phyloP scores from a whole-genome alignment of 1,284 basidiomycete species.

The Puccinia polysora region DNA sequence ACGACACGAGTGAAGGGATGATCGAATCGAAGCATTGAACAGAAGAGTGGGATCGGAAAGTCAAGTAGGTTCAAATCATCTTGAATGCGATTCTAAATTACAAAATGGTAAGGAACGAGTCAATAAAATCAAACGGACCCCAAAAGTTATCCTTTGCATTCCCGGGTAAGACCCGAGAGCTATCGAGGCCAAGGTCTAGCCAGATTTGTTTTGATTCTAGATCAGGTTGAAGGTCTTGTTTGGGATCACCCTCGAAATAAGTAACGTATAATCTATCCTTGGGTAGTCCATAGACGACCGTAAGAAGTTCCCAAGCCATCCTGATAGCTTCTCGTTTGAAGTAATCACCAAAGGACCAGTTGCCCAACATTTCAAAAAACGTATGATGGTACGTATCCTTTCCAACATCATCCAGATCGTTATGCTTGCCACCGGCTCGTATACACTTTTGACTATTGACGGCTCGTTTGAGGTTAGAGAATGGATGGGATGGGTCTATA shows the following conservation, averaged over 20 bases:
- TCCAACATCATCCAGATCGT: slow-evolving; percentile 41
- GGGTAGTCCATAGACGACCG: slow-evolving; percentile 21
- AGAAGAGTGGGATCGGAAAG: too few species aligned
- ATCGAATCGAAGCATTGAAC: too few species aligned
- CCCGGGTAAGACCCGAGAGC: slow-evolving; percentile 23
- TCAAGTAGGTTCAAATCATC: too few species aligned
- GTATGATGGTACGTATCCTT: slow-evolving; percentile 44
- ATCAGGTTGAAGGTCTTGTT: slow-evolving; percentile 24
- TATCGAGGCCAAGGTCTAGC: slow-evolving; percentile 29
- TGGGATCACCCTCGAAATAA: slow-evolving; percentile 36
- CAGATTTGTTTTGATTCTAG: slow-evolving; percentile 39
- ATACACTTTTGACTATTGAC: slow-evolving; percentile 43
- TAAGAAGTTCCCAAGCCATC: slow-evolving; percentile 36
- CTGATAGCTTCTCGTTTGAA: slow-evolving; percentile 32
- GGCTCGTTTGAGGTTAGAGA: slow-evolving; percentile 25
- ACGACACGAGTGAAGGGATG: too few species aligned
- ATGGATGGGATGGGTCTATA: slow-evolving; percentile 26
- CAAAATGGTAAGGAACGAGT: too few species aligned
- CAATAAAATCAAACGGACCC: too few species aligned
- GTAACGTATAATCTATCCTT: slow-evolving; percentile 41
- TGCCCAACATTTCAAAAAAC: slow-evolving; percentile 43
- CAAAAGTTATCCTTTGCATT: slow-evolving; percentile 44
- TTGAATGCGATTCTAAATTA: too few species aligned
- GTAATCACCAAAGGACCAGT: slow-evolving; percentile 44
- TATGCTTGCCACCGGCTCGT: slow-evolving; percentile 40